phyloP scores from a whole-genome alignment of 2,329 filamentous ascomycete species.

The Aspergillus bombycis region DNA sequence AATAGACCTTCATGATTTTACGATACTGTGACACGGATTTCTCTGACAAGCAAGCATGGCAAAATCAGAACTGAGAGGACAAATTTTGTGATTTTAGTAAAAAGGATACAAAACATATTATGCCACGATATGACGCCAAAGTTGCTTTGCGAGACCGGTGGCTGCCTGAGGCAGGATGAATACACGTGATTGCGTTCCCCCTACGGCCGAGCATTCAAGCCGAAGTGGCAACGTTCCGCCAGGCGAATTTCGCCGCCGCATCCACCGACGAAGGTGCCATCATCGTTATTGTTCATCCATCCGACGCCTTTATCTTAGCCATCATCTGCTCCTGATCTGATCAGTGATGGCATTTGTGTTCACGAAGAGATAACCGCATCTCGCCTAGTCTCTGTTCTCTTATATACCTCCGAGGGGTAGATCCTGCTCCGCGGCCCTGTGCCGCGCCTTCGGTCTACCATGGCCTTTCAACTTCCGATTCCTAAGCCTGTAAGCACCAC shows the following conservation, averaged over 20 bases:
- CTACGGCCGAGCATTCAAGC: conserved; percentile 24
- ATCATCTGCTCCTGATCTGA: conserved; percentile 22
- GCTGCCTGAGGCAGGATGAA: conserved; percentile 9
- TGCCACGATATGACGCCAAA: not conserved
- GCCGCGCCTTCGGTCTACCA: conserved; percentile 45
- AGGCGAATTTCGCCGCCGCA: conserved; percentile 38
- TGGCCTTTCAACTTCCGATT: conserved; percentile 57
- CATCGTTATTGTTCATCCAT: conserved; percentile 12
- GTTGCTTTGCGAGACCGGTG: not conserved
- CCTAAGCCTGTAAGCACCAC: conserved; percentile 48
- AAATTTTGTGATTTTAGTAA: not conserved
- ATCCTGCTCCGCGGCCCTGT: conserved; percentile 36
- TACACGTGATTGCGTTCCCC: conserved; percentile 23
- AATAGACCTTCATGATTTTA: conserved; percentile 1
- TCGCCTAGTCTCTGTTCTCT: conserved; percentile 1
- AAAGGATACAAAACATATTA: not conserved
- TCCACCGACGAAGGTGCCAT: conserved; percentile 13
- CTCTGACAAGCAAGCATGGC: not conserved
- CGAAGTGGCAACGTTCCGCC: conserved; percentile 29
- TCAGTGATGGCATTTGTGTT: conserved; percentile 30
- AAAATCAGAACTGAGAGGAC: not conserved
- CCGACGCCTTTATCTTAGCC: conserved; percentile 14
- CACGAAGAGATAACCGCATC: conserved; percentile 18
- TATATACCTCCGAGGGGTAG: conserved; percentile 18
- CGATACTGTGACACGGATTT: not conserved